Evolutionary conservation across 768 basidiomycete species (phyloP).

Genomic region (Termitomyces sp.): DNA sequence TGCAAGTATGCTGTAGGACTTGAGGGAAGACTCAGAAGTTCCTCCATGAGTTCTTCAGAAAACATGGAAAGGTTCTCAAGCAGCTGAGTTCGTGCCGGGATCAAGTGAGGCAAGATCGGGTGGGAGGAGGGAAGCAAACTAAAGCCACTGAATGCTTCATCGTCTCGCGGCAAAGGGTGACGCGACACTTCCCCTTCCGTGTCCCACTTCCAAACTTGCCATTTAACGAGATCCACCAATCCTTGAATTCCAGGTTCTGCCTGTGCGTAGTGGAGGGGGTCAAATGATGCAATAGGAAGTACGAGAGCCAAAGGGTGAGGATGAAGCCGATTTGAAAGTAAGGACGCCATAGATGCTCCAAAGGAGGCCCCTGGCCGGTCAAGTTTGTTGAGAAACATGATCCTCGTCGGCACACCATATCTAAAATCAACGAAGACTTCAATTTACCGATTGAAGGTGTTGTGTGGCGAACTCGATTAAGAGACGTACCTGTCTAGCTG

Average conservation of each 20-base stretch:
- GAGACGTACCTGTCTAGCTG: conserved; percentile 75
- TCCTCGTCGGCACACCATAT: conserved; percentile 74
- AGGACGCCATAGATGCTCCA: conserved; percentile 64
- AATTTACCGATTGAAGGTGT: conserved; percentile 3
- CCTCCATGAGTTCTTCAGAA: conserved; percentile 79
- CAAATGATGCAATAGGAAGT: conserved; percentile 78
- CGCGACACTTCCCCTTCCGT: conserved; percentile 43
- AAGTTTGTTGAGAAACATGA: conserved; percentile 86
- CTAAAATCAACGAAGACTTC: conserved; percentile 33
- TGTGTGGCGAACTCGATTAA: conserved; percentile 28
- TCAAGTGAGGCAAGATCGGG: conserved; percentile 66
- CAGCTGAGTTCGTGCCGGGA: conserved; percentile 65
- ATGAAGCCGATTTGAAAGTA: conserved; percentile 75
- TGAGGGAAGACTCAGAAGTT: conserved; percentile 55
- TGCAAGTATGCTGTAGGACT: conserved; percentile 64
- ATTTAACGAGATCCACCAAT: conserved; percentile 78
- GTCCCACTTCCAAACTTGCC: conserved; percentile 81
- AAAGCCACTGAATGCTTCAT: conserved; percentile 39
- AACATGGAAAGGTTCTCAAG: conserved; percentile 80
- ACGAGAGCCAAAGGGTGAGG: conserved; percentile 67
- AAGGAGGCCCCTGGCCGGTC: conserved; percentile 87
- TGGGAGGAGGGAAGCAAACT: conserved; percentile 55
- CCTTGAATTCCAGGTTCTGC: conserved; percentile 87
- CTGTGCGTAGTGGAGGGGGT: conserved; percentile 57
- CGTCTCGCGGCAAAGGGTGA: conserved; percentile 51